A percentile compares a stretch with the other conserved stretches of the same genome.
These are phyloP conservation scores for Salix suchowensis DNA, from an alignment of 345 rosid genomes.

Conservation along the genomic window DNA sequence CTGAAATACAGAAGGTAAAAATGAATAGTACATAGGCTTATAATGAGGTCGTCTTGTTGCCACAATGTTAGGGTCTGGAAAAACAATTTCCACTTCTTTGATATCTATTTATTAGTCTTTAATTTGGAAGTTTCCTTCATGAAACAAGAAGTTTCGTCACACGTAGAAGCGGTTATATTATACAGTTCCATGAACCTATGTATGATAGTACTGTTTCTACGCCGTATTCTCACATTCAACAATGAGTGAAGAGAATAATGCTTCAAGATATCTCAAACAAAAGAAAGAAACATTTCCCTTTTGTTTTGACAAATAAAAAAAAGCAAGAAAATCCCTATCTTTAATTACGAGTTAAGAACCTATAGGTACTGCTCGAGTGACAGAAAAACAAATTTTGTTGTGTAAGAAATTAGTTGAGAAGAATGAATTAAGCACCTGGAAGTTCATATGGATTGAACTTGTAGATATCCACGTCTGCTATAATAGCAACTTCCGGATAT, in stretches of 20 bases:
- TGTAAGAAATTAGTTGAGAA: background rate
- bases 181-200: background rate
- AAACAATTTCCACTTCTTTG: background rate
- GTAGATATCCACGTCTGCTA: conserved; percentile 41
- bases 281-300: background rate
- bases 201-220: background rate
- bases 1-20: background rate
- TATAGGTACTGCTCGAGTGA: background rate
- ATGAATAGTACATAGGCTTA: background rate
- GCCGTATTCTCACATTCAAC: background rate
- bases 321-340: background rate
- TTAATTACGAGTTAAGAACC: background rate
- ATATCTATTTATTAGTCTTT: background rate
- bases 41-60: background rate
- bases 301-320: no score
- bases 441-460: conserved; percentile 48
- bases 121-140: background rate
- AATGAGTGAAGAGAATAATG: background rate
- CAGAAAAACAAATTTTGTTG: background rate
- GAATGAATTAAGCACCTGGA: conserved; percentile 24
- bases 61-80: background rate
- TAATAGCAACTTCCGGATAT: conserved; percentile 20
- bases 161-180: background rate
- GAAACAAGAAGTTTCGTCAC: background rate
- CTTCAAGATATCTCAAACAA: background rate